phyloP scores from a whole-genome alignment of 2,329 filamentous ascomycete genomes.

The Penicillium hordei region DNA sequence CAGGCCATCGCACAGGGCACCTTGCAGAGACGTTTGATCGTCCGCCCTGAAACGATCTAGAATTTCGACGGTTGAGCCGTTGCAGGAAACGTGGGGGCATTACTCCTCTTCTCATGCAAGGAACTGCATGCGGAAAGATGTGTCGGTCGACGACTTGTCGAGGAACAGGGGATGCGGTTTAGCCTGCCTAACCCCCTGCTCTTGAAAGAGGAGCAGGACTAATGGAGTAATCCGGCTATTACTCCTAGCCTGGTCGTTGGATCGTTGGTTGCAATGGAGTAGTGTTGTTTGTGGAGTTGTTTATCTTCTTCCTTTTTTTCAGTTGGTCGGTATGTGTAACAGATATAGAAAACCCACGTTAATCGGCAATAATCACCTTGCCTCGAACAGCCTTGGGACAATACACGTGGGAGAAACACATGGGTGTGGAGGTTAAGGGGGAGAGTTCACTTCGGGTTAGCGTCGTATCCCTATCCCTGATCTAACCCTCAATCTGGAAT shows the following conservation, averaged over 20 bases:
- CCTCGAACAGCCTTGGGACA: no score
- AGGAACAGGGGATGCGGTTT: neutral
- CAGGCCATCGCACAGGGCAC: slow-evolving; percentile 17
- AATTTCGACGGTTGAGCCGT: slow-evolving; percentile 20
- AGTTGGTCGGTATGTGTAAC: neutral
- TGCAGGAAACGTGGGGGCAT: slow-evolving; percentile 13
- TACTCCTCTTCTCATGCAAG: neutral
- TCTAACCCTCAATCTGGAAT: slow-evolving; percentile 25
- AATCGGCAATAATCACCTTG: neutral
- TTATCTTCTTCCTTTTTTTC: no score
- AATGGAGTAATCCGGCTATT: neutral
- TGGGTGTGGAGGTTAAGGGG: neutral
- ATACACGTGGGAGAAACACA: neutral
- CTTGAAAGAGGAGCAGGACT: neutral
- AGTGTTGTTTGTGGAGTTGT: neutral
- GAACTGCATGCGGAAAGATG: neutral
- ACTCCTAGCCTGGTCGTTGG: neutral
- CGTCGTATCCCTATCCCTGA: slow-evolving; percentile 6
- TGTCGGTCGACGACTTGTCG: neutral
- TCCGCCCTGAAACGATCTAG: slow-evolving; percentile 36
- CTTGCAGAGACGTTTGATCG: slow-evolving; percentile 32
- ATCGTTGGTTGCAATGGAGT: neutral
- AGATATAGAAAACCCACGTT: no score
- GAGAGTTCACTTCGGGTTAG: slow-evolving; percentile 10
- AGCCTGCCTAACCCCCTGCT: neutral